These are phyloP conservation scores for Nectriaceae sp. DNA, from an alignment of 2,329 filamentous ascomycete species.

Conservation along the genomic window DNA sequence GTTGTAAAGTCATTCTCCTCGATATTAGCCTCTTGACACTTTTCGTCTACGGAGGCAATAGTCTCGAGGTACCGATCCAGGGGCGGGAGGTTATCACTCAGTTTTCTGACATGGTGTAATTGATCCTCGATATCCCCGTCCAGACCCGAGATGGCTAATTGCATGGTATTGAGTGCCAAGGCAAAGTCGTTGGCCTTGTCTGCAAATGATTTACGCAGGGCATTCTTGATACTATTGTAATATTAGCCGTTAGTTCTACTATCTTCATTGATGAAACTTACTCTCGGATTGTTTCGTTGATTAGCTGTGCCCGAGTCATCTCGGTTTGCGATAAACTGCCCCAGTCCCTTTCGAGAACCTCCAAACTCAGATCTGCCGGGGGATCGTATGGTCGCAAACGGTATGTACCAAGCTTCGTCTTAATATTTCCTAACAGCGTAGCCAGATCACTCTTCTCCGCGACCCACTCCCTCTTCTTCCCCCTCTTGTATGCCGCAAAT, in stretches of 20 bases:
- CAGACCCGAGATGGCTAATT: conserved; percentile 91
- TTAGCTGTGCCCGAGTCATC: conserved; percentile 85
- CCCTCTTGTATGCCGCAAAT: conserved; percentile 88
- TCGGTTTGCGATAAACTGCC: conserved; percentile 76
- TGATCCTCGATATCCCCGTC: conserved; percentile 98
- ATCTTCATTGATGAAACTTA: conserved; percentile 42
- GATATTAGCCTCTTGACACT: conserved; percentile 95
- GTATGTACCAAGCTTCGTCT: conserved; percentile 97
- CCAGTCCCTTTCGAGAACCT: conserved; percentile 84
- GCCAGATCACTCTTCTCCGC: conserved; percentile 96
- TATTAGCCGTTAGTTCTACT: conserved; percentile 30
- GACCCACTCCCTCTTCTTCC: conserved; percentile 91
- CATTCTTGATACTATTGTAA: conserved; percentile 79
- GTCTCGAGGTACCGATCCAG: conserved; percentile 89
- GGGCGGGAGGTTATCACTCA: conserved; percentile 83
- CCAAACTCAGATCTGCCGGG: conserved; percentile 78
- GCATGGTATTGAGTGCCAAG: conserved; percentile 90
- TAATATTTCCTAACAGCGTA: conserved; percentile 94
- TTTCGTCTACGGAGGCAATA: conserved; percentile 81
- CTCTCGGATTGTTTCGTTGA: conserved; percentile 98
- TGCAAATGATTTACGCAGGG: conserved; percentile 86
- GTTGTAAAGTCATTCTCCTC: conserved; percentile 99
- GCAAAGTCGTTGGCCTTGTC: conserved; percentile 99
- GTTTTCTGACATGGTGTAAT: conserved; percentile 78
- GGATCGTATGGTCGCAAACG: conserved; percentile 88